Base-by-base conservation (phyloP, 1,139 yeast genomes). In the Saccharomyces hybrid region DNA sequence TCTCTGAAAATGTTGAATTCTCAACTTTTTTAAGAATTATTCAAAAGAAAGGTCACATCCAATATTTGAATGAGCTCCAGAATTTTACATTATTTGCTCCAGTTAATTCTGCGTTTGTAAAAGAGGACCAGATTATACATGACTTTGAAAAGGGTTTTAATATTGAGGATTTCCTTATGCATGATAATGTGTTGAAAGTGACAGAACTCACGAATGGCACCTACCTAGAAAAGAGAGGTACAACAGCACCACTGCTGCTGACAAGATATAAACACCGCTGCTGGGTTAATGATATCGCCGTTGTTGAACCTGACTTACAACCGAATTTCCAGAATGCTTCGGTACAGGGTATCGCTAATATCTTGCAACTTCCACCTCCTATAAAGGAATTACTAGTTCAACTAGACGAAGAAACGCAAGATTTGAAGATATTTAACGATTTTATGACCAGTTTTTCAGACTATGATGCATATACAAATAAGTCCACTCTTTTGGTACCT, bases 11-110 rank as follows among this genome's bases (percentile, higher is more conserved):
- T 57, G 86, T 83, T 0, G 85, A 88, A 64, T 91, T 84, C 71
- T 84, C 95, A 27, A 78, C 78, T 52, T 82, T 91, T 57, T 71
- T 91, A 24, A 73, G 84, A 51, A 73, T 81, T 28, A 64, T 91
- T 2, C 97, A 91, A 67, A 73, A 79, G 52, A 75, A 78, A 49
- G 95, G 86, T 11, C 72, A 87, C 58, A 75, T 93, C 1, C 95
- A 95, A 1, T 71, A 73, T 34, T 70, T 93, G 52, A 91, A 89
- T 67, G 73, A 74, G 42, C 71, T 86, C 58, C 73, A 75, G 42
- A 86, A 90, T 67, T 78, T 85, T 53, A 89, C 98, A 0, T 72
- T 91, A 19, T 69, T 89, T 49, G 97, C 97, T 0, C 97, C 98
- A 0, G 79, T 88, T 19, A 89, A 91, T 71, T 83, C 86, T 63